Conservation (phyloP, 202 grass and related monocot genomes). For the Schoenoplectus tabernaemontani region DNA sequence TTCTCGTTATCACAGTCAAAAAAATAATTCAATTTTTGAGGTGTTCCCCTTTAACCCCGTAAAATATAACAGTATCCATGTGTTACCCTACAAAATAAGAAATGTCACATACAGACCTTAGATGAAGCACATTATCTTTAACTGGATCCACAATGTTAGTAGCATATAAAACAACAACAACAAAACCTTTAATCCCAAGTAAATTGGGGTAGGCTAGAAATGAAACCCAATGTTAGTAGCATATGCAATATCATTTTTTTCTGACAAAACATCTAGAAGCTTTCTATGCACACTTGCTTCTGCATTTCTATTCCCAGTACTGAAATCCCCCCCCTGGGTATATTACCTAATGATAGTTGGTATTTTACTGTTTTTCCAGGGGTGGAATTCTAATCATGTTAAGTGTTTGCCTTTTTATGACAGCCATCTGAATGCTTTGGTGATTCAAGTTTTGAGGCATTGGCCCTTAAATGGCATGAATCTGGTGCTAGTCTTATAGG, state of each 20-base stretch:
- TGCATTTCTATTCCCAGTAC: neutral
- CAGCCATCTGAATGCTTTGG: constrained; percentile 47
- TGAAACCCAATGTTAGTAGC: neutral
- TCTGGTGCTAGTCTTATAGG: constrained; percentile 62
- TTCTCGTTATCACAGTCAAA: neutral
- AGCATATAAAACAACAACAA: too few species aligned
- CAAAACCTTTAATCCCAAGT: too few species aligned
- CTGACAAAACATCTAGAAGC: neutral
- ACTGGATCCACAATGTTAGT: neutral
- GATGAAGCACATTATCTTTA: neutral
- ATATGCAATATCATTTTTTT: neutral
- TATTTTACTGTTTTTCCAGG: neutral
- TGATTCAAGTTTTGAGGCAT: constrained; percentile 50
- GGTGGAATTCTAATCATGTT: neutral
- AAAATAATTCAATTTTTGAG: neutral
- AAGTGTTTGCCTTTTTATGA: neutral
- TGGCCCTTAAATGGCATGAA: constrained; percentile 54
- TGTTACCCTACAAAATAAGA: neutral
- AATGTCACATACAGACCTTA: neutral
- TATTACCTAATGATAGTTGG: neutral
- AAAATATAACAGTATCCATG: neutral
- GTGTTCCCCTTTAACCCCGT: neutral
- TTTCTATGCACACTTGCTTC: neutral
- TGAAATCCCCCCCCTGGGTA: neutral
- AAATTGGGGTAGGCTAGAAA: too few species aligned